Evolutionary conservation across 2,329 filamentous ascomycete genomes (phyloP).

Genomic region (Colletotrichum aenigma): DNA sequence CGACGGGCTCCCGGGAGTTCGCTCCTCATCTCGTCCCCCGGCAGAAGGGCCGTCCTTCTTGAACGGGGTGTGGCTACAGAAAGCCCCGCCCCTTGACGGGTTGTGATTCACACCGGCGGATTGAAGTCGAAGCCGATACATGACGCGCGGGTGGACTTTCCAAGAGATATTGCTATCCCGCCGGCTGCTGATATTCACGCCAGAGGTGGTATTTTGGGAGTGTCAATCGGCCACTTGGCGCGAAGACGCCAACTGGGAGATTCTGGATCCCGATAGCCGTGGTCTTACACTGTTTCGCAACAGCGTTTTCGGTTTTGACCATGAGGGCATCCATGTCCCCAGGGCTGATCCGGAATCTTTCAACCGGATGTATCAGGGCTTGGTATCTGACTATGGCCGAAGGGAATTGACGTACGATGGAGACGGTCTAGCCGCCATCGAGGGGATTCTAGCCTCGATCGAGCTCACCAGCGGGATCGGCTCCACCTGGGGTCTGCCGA

Average conservation of each 20-base stretch:
- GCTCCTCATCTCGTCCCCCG: not conserved
- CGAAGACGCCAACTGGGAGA: not conserved
- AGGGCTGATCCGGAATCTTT: not conserved
- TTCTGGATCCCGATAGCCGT: fast-evolving
- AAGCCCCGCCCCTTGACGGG: not conserved
- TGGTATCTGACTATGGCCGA: not conserved
- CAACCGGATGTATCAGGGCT: not conserved
- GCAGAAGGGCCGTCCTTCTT: not conserved
- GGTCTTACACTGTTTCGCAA: not conserved
- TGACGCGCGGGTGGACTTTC: not conserved
- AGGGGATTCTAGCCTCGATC: not conserved
- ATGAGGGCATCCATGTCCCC: not conserved
- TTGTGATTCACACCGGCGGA: not conserved
- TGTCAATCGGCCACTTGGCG: not conserved
- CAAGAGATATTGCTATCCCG: not conserved
- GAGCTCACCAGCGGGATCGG: not conserved
- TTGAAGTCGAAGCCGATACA: not conserved
- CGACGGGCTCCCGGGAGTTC: not conserved
- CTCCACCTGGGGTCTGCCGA: not conserved
- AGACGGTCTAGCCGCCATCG: not conserved
- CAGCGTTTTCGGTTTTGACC: fast-evolving
- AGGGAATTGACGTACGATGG: not conserved
- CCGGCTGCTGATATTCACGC: not conserved
- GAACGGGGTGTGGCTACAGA: not conserved
- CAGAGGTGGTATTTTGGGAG: not conserved